Conservation (phyloP, 2,329 filamentous ascomycete species). For the Exophiala alcalophila region DNA sequence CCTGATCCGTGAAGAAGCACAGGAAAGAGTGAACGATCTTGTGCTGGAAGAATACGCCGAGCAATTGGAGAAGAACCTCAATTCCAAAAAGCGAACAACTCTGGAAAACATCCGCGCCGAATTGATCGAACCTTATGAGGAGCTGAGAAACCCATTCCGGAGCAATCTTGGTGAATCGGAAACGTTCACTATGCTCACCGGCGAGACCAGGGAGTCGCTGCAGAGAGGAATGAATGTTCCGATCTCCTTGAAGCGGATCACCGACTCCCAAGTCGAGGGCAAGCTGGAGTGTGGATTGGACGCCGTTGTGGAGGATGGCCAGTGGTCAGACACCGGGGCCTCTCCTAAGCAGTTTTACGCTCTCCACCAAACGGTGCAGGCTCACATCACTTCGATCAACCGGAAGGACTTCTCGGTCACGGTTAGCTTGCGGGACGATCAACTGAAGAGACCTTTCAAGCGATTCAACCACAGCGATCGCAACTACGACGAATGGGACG, state of each 20-base stretch:
- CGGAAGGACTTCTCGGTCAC: slow-evolving; percentile 80
- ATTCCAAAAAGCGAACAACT: slow-evolving; percentile 90
- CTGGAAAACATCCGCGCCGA: slow-evolving; percentile 95
- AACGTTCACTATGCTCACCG: slow-evolving; percentile 94
- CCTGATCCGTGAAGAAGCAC: slow-evolving; percentile 89
- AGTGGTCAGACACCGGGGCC: slow-evolving; percentile 68
- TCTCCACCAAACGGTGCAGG: slow-evolving; percentile 78
- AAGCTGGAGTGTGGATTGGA: slow-evolving; percentile 94
- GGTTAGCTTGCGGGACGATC: slow-evolving; percentile 78
- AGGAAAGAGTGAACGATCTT: slow-evolving; percentile 93
- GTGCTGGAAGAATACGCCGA: slow-evolving; percentile 96
- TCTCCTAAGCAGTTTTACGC: slow-evolving; percentile 72
- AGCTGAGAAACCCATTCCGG: slow-evolving; percentile 78
- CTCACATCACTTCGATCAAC: slow-evolving; percentile 83
- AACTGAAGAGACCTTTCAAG: slow-evolving; percentile 69
- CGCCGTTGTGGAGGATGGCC: slow-evolving; percentile 76
- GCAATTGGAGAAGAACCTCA: slow-evolving; percentile 88
- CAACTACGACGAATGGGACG: slow-evolving; percentile 81
- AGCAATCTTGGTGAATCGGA: slow-evolving; percentile 65
- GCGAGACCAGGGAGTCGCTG: slow-evolving; percentile 81
- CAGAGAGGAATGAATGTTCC: slow-evolving; percentile 89
- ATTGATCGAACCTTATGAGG: slow-evolving; percentile 88
- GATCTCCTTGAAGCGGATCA: slow-evolving; percentile 73
- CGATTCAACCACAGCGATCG: slow-evolving; percentile 54
- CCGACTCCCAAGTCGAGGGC: slow-evolving; percentile 88